Base-by-base conservation (phyloP, 192 early-diverging fungal genomes). In the Coemansia guatemalensis region DNA sequence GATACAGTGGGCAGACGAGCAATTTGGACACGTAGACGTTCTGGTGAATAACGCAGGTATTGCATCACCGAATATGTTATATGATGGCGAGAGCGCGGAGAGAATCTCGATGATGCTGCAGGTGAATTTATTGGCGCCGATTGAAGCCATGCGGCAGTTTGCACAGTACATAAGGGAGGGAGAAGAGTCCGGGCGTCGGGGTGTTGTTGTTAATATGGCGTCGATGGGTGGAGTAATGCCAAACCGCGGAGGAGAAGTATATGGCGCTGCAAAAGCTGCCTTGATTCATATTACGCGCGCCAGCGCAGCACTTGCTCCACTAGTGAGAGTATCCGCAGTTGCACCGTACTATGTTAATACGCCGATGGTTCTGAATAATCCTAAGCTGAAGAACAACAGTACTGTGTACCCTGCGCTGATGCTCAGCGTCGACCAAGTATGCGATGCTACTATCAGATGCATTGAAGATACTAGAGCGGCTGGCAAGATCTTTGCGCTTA, bases 301-400 rank as follows among this genome's bases (percentile, higher is more conserved):
- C 0, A 74, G 76, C 54, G 33, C n/a, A 3, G 56, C 65, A 8
- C 27, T 79, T 48, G 61, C 64, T 0, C 76, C 76, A 9, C 22
- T 48, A 24, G 57, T 79, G 1, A 71, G 76, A 3, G 71, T 79
- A 0, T 64, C 59, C 1, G 76, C 76, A 0, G 49, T 79, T 11
- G 76, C 76, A 20, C 76, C 76, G 0, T 79, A 79, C 32, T 79
- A 73, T 29, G 76, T 79, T 8, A 53, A 54, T 8, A 70, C 76
- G 21, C 76, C 76, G 1, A 79, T 79, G 76, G 76, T 79, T 20
- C 35, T 66, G 26, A 51, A 64, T 26, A 79, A 79, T 47, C 76
- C 76, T 5, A 79, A 79, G 68, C 68, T 73, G 17, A 35, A 70
- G 24, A 71, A 74, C 41, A 73, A 74, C 60, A 64, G 48, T 22